Evolutionary conservation across 176 grass and related monocot genomes (phyloP), one percentile per base, ranked within the genome.

Genomic region (Saccharum spontaneum): DNA sequence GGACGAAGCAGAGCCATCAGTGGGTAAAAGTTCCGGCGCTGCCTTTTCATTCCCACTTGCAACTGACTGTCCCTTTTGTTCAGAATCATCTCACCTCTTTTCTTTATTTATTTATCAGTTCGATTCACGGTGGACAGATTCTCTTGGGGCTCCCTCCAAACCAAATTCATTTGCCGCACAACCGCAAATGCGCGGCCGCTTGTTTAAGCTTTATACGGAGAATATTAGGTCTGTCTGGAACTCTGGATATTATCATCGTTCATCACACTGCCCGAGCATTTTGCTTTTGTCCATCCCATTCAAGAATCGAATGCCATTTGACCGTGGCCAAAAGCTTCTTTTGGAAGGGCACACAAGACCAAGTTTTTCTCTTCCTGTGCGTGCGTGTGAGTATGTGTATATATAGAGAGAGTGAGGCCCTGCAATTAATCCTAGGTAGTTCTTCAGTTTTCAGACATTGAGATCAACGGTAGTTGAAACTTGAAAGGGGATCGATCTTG

Each of bases 241-340:
- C n/a, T n/a, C n/a, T n/a, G 23, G 10, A 84, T 87, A 79, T 90
- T 55, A 23, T 26, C 65, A 30, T 55, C 6, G 45, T 23, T 81
- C 67, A 80, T 52, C 6, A 68, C 49, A 55, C 11, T 39, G 18
- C 54, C 18, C 1, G 86, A 67, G 64, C 38, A 30, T 52, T 84
- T 77, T 82, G 28, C 71, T 89, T 81, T 91, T 65, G 16, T 1
- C 30, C 45, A 50, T 94, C 71, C 11, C 75, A 66, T 82, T 85
- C 85, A 73, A 90, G 87, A 85, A 91, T 88, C 89, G 28, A 83
- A 84, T 94, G 40, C 92, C 68, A 9, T 41, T 82, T 48, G 65
- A 70, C 69, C 83, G 61, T 4, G 45, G 9, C 64, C 9, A 34
- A 57, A 78, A 55, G 30, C 4, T 24, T 18, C 36, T 26, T 24